Conservation (phyloP, 352 stramenopile species). For the Thalassiosira hispida region DNA sequence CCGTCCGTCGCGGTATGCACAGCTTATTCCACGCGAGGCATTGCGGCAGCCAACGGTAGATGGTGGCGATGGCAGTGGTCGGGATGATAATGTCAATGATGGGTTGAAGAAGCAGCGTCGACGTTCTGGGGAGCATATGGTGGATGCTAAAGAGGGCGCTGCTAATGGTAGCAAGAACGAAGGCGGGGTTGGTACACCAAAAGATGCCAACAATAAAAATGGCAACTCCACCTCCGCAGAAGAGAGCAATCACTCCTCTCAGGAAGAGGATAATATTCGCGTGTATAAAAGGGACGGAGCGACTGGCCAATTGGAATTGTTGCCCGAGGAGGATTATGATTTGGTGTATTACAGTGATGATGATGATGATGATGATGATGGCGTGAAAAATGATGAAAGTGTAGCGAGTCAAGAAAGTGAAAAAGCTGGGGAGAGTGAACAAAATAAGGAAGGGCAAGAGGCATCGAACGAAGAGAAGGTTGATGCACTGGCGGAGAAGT, state of each 20-base stretch:
- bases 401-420: too few relatives aligned
- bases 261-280: slow-evolving; percentile 9
- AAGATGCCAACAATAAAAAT: too few relatives aligned
- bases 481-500: background rate
- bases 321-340: slow-evolving; percentile 42
- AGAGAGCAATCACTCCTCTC: background rate
- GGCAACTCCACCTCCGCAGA: too few relatives aligned
- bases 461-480: background rate
- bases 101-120: background rate
- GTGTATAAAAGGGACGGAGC: slow-evolving; percentile 40
- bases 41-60: background rate
- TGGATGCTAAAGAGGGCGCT: background rate
- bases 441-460: background rate
- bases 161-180: too few relatives aligned
- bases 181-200: too few relatives aligned
- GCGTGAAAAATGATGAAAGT: background rate
- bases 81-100: background rate
- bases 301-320: slow-evolving; percentile 32
- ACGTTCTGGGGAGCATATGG: background rate
- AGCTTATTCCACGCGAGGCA: slow-evolving; percentile 35
- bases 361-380: background rate
- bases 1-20: slow-evolving; percentile 32
- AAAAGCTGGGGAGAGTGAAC: background rate
- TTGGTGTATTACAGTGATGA: slow-evolving; percentile 33
- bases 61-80: background rate